Evolutionary conservation across 2,329 filamentous ascomycete species (phyloP), one percentile per base, ranked within the genome.

Genomic region (Apiospora pterosperma): DNA sequence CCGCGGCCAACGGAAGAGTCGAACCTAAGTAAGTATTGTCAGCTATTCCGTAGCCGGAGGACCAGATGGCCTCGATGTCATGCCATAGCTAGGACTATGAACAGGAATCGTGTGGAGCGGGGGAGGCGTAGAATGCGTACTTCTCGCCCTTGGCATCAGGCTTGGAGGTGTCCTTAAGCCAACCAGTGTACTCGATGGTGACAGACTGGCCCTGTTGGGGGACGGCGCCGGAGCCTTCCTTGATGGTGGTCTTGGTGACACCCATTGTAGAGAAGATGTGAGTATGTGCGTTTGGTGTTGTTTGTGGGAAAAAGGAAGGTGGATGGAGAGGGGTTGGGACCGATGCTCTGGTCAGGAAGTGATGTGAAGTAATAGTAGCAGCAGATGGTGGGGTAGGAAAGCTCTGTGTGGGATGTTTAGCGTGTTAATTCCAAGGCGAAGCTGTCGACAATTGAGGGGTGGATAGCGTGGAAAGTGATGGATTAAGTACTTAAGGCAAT

Each of bases 171-270:
- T 96, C 90, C 80, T 90, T 91, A 68, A 98, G 85, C 80, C 84
- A 97, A 73, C 96, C 96, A 48, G 91, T 96, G 85, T 98, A 98
- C 80, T 96, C 88, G 75, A 98, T 97, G 74, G 86, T 87, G 74
- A 98, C 92, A 31, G 80, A 87, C 77, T 97, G 88, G 69, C 92
- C 91, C 19, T 75, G 73, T 69, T 79, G 75, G 65, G 95, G 92
- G 69, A 79, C 82, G 72, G 88, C 76, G 64, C 84, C 83, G 73
- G 85, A 84, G 74, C 95, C 94, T 68, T 85, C 78, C 39, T 79
- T 74, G 71, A 89, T 77, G 68, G 86, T 78, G 61, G 83, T 85
- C 84, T 93, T 96, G 66, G 82, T 85, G 74, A 97, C 92, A 77
- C 85, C 90, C 91, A 93, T 93, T 73, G 67, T 84, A 77, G 68